phyloP scores from a whole-genome alignment of 1,139 yeast species.

The Casaregolazyma lundiana region DNA sequence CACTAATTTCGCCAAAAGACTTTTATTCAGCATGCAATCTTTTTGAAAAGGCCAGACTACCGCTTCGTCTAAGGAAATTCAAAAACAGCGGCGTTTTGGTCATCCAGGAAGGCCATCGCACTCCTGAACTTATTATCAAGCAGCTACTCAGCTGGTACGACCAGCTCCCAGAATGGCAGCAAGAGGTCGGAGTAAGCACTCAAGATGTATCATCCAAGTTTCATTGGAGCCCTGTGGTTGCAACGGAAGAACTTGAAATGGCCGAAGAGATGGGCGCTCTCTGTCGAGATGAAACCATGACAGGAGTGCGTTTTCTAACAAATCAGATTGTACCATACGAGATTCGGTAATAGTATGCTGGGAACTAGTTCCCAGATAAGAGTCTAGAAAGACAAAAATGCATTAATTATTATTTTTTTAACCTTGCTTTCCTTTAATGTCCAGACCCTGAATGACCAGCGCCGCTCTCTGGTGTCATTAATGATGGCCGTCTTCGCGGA shows the following conservation, averaged over 20 bases:
- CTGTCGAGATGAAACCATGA: slow-evolving; percentile 61
- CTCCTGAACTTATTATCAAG: slow-evolving; percentile 32
- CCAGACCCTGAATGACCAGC: not conserved
- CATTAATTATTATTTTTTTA: not conserved
- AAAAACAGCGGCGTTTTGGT: slow-evolving; percentile 41
- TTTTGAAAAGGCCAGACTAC: slow-evolving; percentile 45
- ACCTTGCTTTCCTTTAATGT: not conserved
- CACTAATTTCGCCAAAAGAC: slow-evolving; percentile 56
- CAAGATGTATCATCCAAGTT: slow-evolving; percentile 51
- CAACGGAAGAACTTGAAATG: slow-evolving; percentile 61
- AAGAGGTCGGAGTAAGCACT: slow-evolving; percentile 38
- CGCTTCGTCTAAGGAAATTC: slow-evolving; percentile 40
- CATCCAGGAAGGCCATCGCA: slow-evolving; percentile 41
- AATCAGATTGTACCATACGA: slow-evolving; percentile 18
- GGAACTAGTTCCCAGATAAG: not conserved
- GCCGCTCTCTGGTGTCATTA: not conserved
- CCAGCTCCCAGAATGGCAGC: slow-evolving; percentile 24
- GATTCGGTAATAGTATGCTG: slow-evolving; percentile 11
- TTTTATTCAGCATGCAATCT: slow-evolving; percentile 47
- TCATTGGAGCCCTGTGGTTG: slow-evolving; percentile 65
- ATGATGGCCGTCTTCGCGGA: slow-evolving; percentile 2
- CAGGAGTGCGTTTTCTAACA: slow-evolving; percentile 47
- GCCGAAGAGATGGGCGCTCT: slow-evolving; percentile 55
- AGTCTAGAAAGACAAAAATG: not conserved
- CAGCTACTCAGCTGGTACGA: slow-evolving; percentile 35